phyloP scores from a whole-genome alignment of 129 eudicot genomes.

The Calendula officinalis region DNA sequence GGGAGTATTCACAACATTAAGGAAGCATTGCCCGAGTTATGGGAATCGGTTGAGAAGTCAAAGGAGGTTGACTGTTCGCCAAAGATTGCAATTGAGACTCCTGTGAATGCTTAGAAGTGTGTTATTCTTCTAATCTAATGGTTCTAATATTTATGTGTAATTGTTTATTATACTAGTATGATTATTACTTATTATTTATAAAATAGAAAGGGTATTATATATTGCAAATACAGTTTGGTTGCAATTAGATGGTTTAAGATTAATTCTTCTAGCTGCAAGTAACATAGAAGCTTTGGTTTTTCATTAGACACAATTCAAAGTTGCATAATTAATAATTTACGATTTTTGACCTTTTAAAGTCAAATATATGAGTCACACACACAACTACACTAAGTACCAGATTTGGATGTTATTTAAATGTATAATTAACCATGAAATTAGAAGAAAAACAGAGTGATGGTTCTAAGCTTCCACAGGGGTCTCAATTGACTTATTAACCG shows the following conservation, averaged over 20 bases:
- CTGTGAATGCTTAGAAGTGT: slow-evolving; percentile 55
- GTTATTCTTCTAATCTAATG: not conserved
- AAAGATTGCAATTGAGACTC: slow-evolving; percentile 61
- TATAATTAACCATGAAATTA: not conserved
- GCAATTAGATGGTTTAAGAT: no score
- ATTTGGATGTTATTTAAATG: no score
- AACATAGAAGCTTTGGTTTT: no score
- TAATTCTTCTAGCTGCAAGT: no score
- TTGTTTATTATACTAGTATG: not conserved
- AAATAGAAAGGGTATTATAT: no score
- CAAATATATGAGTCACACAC: no score
- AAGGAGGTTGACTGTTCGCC: slow-evolving; percentile 39
- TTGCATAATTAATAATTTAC: no score
- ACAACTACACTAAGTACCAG: no score
- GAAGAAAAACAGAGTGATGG: not conserved
- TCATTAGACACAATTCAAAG: no score
- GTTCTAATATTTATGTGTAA: slow-evolving; percentile 12
- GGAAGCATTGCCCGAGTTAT: slow-evolving; percentile 79
- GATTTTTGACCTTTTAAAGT: no score
- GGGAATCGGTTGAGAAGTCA: slow-evolving; percentile 56
- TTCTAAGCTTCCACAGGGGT: slow-evolving; percentile 72
- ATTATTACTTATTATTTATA: no score
- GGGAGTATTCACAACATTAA: slow-evolving; percentile 85
- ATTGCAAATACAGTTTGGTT: no score
- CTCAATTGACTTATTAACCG: slow-evolving; percentile 50